A percentile compares a stretch with the other conserved stretches of the same genome.
phyloP scores from a whole-genome alignment of 2,329 filamentous ascomycete species.

The Penicillium glabrum region DNA sequence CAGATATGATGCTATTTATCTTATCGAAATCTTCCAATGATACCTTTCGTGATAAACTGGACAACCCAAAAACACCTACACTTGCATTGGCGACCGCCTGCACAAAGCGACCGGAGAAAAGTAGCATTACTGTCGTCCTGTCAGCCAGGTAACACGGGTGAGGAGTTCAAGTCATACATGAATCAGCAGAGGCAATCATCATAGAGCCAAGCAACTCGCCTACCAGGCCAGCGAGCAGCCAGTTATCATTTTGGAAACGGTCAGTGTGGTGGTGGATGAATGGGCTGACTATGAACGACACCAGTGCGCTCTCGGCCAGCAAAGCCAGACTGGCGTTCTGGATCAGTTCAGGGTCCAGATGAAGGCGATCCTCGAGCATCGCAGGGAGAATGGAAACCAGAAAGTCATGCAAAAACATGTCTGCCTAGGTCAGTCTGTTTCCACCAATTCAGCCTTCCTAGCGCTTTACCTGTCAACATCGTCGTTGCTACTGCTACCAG shows the following conservation, averaged over 20 bases:
- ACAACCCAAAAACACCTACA: neutral
- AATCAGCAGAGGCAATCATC: constrained; percentile 2
- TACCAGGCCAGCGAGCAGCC: constrained; percentile 21
- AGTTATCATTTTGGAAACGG: constrained; percentile 19
- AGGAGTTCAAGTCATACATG: neutral
- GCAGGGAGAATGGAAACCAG: neutral
- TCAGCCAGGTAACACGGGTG: neutral
- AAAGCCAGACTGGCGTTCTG: constrained; percentile 27
- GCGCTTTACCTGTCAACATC: neutral
- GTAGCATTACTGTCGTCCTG: constrained; percentile 9
- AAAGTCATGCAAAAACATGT: neutral
- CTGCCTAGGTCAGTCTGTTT: neutral
- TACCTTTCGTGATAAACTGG: constrained; percentile 7
- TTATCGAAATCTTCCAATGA: neutral
- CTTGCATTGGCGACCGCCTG: neutral
- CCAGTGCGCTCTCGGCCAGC: constrained; percentile 25
- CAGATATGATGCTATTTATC: neutral
- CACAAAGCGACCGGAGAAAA: neutral
- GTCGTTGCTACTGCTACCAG: neutral
- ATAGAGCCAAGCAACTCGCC: constrained; percentile 23
- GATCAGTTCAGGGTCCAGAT: constrained; percentile 6
- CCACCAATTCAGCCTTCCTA: neutral
- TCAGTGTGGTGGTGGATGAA: constrained; percentile 23
- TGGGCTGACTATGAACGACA: constrained; percentile 23
- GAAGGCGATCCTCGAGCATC: neutral